phyloP scores from a whole-genome alignment of 352 stramenopile species.

The Blastocystis sp. region DNA sequence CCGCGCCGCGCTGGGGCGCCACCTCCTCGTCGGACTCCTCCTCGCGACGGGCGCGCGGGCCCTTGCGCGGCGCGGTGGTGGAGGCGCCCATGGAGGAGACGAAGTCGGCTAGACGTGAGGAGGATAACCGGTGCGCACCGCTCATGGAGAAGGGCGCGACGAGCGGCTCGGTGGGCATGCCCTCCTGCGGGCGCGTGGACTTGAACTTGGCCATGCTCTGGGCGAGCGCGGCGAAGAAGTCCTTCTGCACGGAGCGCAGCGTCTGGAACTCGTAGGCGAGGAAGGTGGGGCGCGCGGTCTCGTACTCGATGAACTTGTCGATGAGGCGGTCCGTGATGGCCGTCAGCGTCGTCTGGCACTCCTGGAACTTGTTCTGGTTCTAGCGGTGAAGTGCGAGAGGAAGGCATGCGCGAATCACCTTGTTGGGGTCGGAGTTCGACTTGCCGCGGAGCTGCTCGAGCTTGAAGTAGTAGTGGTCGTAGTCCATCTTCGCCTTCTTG shows the following conservation, averaged over 20 bases:
- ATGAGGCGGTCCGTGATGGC: conserved; percentile 60
- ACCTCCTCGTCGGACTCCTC: conserved; percentile 26
- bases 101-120: background rate
- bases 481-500: conserved; percentile 68
- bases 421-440: conserved; percentile 59
- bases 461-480: conserved; percentile 70
- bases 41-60: conserved; percentile 1
- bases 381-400: conserved; percentile 1
- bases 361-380: conserved; percentile 68
- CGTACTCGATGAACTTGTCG: conserved; percentile 67
- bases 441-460: conserved; percentile 56
- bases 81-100: background rate
- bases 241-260: conserved; percentile 66
- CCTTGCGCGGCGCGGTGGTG: conserved; percentile 3
- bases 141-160: conserved; percentile 3
- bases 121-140: background rate
- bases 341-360: conserved; percentile 60
- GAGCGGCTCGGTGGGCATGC: conserved; percentile 10
- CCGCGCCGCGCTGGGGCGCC: background rate
- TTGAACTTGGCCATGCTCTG: conserved; percentile 67
- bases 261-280: conserved; percentile 68
- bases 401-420: conserved; percentile 35
- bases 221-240: conserved; percentile 61
- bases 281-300: conserved; percentile 58
- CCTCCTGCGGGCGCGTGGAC: conserved; percentile 28